Base-by-base conservation (phyloP, 768 basidiomycete species). In the Exidia glandulosa region DNA sequence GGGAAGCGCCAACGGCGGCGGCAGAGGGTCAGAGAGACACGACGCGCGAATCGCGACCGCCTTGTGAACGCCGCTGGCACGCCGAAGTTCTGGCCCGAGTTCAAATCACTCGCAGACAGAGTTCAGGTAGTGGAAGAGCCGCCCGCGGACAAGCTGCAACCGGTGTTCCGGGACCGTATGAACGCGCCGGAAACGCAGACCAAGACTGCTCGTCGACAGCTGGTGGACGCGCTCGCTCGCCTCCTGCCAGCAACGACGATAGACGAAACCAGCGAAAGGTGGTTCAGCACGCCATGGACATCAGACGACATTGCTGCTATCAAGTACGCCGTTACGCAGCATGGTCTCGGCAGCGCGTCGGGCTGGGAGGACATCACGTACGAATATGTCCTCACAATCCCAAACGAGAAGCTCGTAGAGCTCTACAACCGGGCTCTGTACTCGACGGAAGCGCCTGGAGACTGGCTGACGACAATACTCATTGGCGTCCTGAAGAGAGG, bases 351-450 rank as follows among this genome's bases (percentile, higher is more conserved):
- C 3, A 45, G 41, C 3, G 41, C 41, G 1, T 19, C 41, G 1
- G 41, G 41, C 16, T 45, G 41, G 41, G 41, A 45, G 5, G 41
- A 45, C 16, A 23, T 13, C 2, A 2, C 41, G 1, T 45, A 45
- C 16, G 41, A 1, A 5, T 19, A 10, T 1, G 41, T 3, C 5
- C 1, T 45, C 16, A 9, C 16, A 23, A 45, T 45, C 1, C 41
- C 41, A 2, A 61, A 62, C 29, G 60, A 57, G 30, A 68, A 70
- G 36, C 72, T 71, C 59, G 73, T 27, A 0, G n/a, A 57, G 0
- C 54, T 65, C 2, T 61, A 45, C 58, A 67, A 65, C 31, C 58
- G 61, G 25, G 62, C 62, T 29, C 55, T 63, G 1, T 10, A 7
- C 12, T 2, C 14, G 30, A 12, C 14, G 9, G 62, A 64, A 16